A percentile compares a stretch with the other conserved stretches of the same genome.
Conservation (phyloP, 495 filamentous ascomycete genomes). For the Hypomontagnella submonticulosa region DNA sequence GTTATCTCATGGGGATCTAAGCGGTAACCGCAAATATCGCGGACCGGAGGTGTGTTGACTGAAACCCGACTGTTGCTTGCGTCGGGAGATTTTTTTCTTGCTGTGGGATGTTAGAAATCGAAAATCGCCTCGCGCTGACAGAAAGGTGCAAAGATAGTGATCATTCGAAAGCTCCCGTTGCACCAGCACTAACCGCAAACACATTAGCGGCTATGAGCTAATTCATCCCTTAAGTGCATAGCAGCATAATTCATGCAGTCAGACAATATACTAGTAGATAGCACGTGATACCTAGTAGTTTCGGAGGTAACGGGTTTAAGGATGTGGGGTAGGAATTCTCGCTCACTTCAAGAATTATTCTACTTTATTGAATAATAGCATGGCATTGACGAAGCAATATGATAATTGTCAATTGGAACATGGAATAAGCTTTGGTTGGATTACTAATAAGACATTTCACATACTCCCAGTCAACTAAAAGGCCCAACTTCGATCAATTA, state of each 20-base stretch:
- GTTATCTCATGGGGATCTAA: slow-evolving; percentile 34
- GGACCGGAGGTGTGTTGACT: slow-evolving; percentile 1
- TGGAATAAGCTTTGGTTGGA: too few species aligned
- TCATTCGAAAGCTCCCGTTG: slow-evolving; percentile 30
- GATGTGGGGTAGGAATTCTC: background rate
- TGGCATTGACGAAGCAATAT: too few species aligned
- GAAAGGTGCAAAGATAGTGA: slow-evolving; percentile 29
- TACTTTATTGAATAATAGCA: too few species aligned
- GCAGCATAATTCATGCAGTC: too few species aligned
- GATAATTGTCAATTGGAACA: too few species aligned
- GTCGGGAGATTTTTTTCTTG: slow-evolving; percentile 3
- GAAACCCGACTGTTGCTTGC: background rate
- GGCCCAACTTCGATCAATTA: too few species aligned
- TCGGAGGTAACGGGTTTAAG: slow-evolving; percentile 17
- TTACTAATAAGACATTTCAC: too few species aligned
- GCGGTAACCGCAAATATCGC: slow-evolving; percentile 26
- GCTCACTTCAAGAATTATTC: too few species aligned
- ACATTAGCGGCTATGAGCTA: slow-evolving; percentile 13
- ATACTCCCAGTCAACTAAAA: too few species aligned
- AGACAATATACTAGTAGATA: too few species aligned
- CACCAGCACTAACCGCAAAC: slow-evolving; percentile 21
- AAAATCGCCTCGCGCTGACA: slow-evolving; percentile 30
- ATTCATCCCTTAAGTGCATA: background rate
- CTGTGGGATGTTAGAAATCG: slow-evolving; percentile 22
- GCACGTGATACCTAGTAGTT: slow-evolving; percentile 21